Conservation (phyloP, 1,284 basidiomycete genomes). For the Sparassis latifolia region DNA sequence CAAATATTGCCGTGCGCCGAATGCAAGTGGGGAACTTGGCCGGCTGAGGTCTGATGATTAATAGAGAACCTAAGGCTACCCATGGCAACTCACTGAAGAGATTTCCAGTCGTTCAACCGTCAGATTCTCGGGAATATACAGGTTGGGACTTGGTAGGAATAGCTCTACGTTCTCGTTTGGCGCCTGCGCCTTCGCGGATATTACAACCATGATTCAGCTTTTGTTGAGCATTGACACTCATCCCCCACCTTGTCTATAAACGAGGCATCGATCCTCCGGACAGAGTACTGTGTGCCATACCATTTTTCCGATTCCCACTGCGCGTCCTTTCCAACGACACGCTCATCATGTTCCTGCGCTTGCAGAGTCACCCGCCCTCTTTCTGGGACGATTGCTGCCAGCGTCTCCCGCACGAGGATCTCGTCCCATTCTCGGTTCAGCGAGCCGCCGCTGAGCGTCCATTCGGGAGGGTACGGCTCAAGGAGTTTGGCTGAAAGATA, state of each 20-base stretch:
- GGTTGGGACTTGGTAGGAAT: constrained; percentile 32
- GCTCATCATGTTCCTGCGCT: constrained; percentile 28
- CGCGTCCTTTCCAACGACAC: constrained; percentile 30
- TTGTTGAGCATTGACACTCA: neutral
- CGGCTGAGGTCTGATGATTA: constrained; percentile 9
- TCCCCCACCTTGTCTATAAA: constrained; percentile 35
- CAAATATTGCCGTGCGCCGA: constrained; percentile 10
- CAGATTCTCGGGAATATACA: constrained; percentile 50
- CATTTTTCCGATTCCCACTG: constrained; percentile 41
- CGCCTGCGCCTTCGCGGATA: constrained; percentile 30
- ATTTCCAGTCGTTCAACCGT: constrained; percentile 47
- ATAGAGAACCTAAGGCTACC: no score
- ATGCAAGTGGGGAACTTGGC: constrained; percentile 15
- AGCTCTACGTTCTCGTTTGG: constrained; percentile 15
- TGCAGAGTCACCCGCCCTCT: constrained; percentile 40
- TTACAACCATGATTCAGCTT: constrained; percentile 13
- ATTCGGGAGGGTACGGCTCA: constrained; percentile 17
- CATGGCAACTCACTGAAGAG: constrained; percentile 16
- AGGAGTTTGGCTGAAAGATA: constrained; percentile 13
- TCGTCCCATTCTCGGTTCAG: constrained; percentile 20
- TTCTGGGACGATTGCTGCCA: constrained; percentile 24
- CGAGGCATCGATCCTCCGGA: constrained; percentile 32
- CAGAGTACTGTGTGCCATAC: constrained; percentile 49
- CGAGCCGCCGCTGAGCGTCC: constrained; percentile 13
- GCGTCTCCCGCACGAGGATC: constrained; percentile 8